Evolutionary conservation across 1,284 basidiomycete genomes (phyloP).

Genomic region (Leucoagaricus sp.): DNA sequence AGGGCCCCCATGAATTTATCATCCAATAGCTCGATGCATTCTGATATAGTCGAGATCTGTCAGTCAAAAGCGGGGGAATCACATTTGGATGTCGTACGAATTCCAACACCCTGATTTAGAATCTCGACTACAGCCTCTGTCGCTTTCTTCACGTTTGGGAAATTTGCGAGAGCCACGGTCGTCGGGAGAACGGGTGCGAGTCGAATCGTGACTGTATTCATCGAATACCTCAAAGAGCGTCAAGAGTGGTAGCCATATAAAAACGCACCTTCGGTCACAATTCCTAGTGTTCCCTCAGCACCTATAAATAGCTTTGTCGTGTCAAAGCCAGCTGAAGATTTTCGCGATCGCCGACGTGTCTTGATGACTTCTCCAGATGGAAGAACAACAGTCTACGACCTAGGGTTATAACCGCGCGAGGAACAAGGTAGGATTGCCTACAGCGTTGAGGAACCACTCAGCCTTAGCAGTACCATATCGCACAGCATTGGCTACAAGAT

Average conservation of each 20-base stretch:
- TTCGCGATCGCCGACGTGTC: conserved; percentile 82
- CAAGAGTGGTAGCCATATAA: too few relatives aligned
- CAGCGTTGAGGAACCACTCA: conserved; percentile 84
- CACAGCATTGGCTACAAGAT: conserved; percentile 77
- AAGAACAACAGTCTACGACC: conserved; percentile 77
- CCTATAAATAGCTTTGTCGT: conserved; percentile 92
- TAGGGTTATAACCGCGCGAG: not conserved
- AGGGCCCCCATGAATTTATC: conserved; percentile 69
- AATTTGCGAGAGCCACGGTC: conserved; percentile 68
- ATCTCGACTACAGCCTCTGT: conserved; percentile 78
- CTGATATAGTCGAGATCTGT: conserved; percentile 26
- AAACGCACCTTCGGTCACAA: conserved; percentile 84
- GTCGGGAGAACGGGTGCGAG: conserved; percentile 83
- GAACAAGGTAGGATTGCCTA: conserved; percentile 28
- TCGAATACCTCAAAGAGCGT: too few relatives aligned
- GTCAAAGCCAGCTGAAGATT: conserved; percentile 92
- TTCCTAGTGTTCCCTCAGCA: conserved; percentile 92
- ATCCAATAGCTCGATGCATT: conserved; percentile 81
- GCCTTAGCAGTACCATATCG: conserved; percentile 85
- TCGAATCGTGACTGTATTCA: conserved; percentile 65
- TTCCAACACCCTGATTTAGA: conserved; percentile 72
- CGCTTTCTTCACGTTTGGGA: conserved; percentile 63
- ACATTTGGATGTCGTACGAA: conserved; percentile 48
- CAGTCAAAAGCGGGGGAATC: not conserved
- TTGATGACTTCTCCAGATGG: conserved; percentile 93